These are phyloP conservation scores for Podospora pseudopauciseta DNA, from an alignment of 495 filamentous ascomycete genomes.

Conservation along the genomic window DNA sequence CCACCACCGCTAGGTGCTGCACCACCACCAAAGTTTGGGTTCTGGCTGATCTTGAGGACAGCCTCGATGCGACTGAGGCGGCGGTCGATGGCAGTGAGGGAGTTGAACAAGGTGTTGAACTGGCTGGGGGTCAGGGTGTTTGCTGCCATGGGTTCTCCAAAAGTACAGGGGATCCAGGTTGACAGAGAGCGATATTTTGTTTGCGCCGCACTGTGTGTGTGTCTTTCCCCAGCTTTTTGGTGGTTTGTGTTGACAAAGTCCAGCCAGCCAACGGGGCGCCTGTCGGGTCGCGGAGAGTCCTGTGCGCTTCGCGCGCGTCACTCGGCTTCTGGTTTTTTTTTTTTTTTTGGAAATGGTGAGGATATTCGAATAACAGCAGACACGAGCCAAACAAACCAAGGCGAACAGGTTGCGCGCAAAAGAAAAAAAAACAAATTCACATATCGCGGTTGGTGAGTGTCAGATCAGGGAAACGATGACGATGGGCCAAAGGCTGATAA, in stretches of 20 bases:
- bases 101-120: conserved; percentile 27
- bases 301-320: conserved; percentile 3
- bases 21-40: conserved; percentile 6
- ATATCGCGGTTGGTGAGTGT: not conserved
- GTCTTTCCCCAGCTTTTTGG: not conserved
- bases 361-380: not conserved
- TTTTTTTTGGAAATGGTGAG: not conserved
- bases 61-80: conserved; percentile 35
- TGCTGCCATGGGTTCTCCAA: conserved; percentile 23
- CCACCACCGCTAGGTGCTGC: not conserved
- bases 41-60: conserved; percentile 16
- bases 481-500: not conserved
- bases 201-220: conserved; percentile 1
- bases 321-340: not conserved
- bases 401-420: not conserved
- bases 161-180: not conserved
- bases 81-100: conserved; percentile 35
- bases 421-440: too few relatives aligned
- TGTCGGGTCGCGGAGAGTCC: conserved; percentile 6
- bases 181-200: not conserved
- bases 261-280: not conserved
- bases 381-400: not conserved
- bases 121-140: conserved; percentile 19
- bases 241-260: not conserved
- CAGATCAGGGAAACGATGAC: not conserved